phyloP scores from a whole-genome alignment of 1,284 basidiomycete genomes.

The Trichosporon faecale region DNA sequence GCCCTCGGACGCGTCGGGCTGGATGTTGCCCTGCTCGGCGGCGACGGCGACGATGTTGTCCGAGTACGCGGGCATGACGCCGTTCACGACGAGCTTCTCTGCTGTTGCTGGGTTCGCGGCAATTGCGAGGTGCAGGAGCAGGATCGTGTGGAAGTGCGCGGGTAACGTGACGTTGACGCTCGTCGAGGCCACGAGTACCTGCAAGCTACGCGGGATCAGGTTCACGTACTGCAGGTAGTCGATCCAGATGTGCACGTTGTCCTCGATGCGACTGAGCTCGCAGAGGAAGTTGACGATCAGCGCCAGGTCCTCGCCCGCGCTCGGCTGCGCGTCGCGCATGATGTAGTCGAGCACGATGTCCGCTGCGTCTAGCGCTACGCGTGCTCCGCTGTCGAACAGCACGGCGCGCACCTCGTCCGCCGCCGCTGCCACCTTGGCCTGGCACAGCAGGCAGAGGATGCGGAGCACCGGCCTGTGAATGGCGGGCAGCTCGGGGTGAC shows the following conservation, averaged over 20 bases:
- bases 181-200: conserved; percentile 63
- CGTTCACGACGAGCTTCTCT: conserved; percentile 79
- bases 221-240: conserved; percentile 75
- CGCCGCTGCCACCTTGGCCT: conserved; percentile 19
- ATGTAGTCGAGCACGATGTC: conserved; percentile 40
- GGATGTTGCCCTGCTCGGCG: conserved; percentile 69
- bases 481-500: conserved; percentile 62
- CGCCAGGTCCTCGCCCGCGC: conserved; percentile 31
- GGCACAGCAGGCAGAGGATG: conserved; percentile 67
- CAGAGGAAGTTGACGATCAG: conserved; percentile 40
- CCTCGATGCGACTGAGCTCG: conserved; percentile 32
- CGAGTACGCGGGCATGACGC: conserved; percentile 74
- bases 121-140: conserved; percentile 82
- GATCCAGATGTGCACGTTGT: conserved; percentile 60
- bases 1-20: conserved; percentile 68
- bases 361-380: conserved; percentile 41
- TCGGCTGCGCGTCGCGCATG: conserved; percentile 21
- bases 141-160: conserved; percentile 69
- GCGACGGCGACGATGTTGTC: conserved; percentile 73
- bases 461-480: conserved; percentile 80
- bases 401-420: conserved; percentile 25
- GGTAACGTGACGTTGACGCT: conserved; percentile 31
- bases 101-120: conserved; percentile 71
- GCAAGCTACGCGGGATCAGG: conserved; percentile 70
- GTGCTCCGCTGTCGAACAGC: conserved; percentile 34